Conservation (phyloP, 306 rosid species). For the Canavalia ensiformis region DNA sequence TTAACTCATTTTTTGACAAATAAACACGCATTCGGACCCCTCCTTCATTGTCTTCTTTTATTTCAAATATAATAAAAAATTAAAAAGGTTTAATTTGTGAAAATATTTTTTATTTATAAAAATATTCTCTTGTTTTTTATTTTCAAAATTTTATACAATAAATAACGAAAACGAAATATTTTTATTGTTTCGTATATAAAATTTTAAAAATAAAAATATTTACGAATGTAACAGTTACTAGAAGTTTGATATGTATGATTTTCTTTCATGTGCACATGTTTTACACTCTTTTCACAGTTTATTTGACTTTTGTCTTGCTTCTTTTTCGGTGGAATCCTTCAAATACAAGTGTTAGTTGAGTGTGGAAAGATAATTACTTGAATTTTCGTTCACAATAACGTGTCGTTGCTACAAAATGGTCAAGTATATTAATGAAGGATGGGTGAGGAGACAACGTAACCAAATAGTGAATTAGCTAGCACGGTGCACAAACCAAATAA, state of each 20-base stretch:
- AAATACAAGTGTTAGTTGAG: background rate
- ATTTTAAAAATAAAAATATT: no score
- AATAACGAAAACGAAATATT: no score
- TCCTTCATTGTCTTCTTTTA: background rate
- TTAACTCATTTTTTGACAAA: background rate
- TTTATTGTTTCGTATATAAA: no score
- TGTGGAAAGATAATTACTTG: background rate
- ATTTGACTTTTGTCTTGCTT: background rate
- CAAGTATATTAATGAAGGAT: background rate
- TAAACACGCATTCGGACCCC: background rate
- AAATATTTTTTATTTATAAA: no score
- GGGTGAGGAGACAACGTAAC: constrained; percentile 14
- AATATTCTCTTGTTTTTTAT: no score
- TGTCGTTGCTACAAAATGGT: background rate
- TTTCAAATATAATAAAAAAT: background rate
- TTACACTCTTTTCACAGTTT: background rate
- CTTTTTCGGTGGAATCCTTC: background rate
- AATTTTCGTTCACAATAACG: background rate
- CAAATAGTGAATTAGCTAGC: background rate
- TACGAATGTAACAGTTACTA: no score
- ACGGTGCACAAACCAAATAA: background rate
- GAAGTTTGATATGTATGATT: no score
- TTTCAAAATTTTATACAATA: no score
- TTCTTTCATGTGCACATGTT: background rate
- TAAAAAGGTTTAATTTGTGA: no score